phyloP scores from a whole-genome alignment of 2,329 filamentous ascomycete species.

The Cercospora zeae-maydis region DNA sequence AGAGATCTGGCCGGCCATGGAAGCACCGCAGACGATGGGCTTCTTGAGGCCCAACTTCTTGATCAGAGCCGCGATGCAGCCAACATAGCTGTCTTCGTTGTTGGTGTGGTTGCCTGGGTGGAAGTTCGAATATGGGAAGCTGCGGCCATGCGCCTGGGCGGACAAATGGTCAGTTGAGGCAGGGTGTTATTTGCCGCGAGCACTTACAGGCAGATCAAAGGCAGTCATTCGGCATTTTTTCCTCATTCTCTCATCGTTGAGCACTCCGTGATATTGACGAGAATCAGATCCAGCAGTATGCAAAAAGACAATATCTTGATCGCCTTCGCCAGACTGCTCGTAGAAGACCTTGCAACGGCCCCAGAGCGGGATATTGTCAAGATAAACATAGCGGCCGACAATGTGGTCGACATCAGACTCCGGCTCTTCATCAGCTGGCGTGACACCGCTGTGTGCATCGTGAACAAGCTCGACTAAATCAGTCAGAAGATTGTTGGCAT shows the following conservation, averaged over 20 bases:
- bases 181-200: background rate
- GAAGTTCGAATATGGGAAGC: conserved; percentile 44
- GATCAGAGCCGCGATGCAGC: conserved; percentile 45
- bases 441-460: conserved; percentile 47
- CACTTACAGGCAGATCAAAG: conserved; percentile 44
- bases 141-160: conserved; percentile 43
- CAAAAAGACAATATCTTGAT: conserved; percentile 43
- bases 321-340: conserved; percentile 47
- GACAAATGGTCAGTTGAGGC: background rate
- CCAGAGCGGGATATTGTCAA: conserved; percentile 45
- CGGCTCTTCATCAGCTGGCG: conserved; percentile 41
- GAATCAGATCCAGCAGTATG: conserved; percentile 44
- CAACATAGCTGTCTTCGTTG: conserved; percentile 48
- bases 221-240: conserved; percentile 50
- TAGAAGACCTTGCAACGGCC: conserved; percentile 51
- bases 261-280: conserved; percentile 51
- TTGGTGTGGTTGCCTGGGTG: conserved; percentile 46
- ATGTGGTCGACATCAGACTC: conserved; percentile 44
- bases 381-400: conserved; percentile 48
- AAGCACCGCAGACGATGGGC: conserved; percentile 50
- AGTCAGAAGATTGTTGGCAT: background rate
- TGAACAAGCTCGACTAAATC: conserved; percentile 45
- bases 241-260: conserved; percentile 49
- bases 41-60: conserved; percentile 44
- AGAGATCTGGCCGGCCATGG: conserved; percentile 51